Evolutionary conservation across 2,329 filamentous ascomycete genomes (phyloP), one percentile per base, ranked within the genome.

Genomic region (Cercospora sp.): DNA sequence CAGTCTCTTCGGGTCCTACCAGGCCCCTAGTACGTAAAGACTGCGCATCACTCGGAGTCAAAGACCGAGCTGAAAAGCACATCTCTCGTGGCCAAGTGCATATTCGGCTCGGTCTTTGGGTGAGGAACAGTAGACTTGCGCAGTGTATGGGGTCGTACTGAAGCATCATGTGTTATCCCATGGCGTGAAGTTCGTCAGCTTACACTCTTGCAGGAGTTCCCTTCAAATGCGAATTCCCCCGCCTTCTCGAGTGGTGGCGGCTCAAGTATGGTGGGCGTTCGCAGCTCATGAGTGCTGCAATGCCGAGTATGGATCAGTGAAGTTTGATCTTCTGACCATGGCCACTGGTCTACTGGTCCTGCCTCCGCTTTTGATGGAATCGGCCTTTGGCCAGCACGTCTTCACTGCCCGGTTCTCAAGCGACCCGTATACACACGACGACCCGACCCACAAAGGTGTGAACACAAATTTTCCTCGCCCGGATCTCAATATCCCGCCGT

Each of bases 241-340:
- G 63, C 69, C 7, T 70, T 72, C 63, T 36, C 64, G 9, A 59
- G 53, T 51, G 62, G 65, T 33, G 64, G 63, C 33, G 55, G 51
- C 45, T 57, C 63, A n/a, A 64, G 67, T 26, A 70, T 69, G 65
- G 69, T 72, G 23, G 71, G 71, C 12, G 69, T 73, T 33, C 55
- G 55, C 55, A 59, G 55, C 18, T 59, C 55, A 33, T 59, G 55
- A 59, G 18, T 31, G 13, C 23, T 16, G 23, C 23, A 26, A 26
- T 8, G 3, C 23, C 20, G 23, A 55, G 2, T 28, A 28, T 28
- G 12, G 10, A 53, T 53, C 18, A 53, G 5, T 23, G 2, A 53
- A 16, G 26, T 13, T 4, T 55, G 12, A 28, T 16, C 5, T 26
- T 30, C 23, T 55, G 48, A 13, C 48, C 5, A 23, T 55, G 12